Evolutionary conservation across 345 rosid species (phyloP).

Genomic region (Sonneratia alba): DNA sequence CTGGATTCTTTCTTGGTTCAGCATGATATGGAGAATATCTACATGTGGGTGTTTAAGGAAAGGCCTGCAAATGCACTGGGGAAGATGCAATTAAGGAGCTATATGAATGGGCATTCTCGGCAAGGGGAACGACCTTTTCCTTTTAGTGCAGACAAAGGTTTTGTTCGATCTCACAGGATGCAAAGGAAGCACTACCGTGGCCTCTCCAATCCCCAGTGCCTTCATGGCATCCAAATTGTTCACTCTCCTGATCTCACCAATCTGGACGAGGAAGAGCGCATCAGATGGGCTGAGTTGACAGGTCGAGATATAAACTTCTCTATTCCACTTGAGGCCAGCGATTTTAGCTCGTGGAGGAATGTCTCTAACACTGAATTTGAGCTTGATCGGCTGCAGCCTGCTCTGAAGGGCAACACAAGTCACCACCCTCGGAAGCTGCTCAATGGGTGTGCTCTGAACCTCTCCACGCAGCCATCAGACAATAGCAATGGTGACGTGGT

Average conservation of each 20-base stretch:
- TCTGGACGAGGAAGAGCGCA: conserved; percentile 38
- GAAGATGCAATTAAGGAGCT: conserved; percentile 50
- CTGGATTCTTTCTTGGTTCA: conserved; percentile 44
- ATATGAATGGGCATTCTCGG: conserved; percentile 46
- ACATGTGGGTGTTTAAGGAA: conserved; percentile 51
- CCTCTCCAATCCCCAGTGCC: conserved; percentile 48
- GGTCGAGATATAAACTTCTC: conserved; percentile 35
- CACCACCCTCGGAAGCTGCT: conserved; percentile 24
- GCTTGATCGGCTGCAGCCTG: conserved; percentile 24
- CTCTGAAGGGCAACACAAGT: conserved; percentile 6
- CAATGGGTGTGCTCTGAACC: conserved; percentile 32
- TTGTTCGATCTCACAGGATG: conserved; percentile 51
- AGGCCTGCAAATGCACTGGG: conserved; percentile 48
- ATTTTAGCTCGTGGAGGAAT: conserved; percentile 44
- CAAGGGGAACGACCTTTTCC: conserved; percentile 49
- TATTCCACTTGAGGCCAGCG: conserved; percentile 36
- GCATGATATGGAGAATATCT: conserved; percentile 52
- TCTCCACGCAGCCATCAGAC: conserved; percentile 34
- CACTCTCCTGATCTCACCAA: conserved; percentile 26
- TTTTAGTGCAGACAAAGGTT: conserved; percentile 38
- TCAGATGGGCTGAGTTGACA: conserved; percentile 42
- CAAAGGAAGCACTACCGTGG: conserved; percentile 51
- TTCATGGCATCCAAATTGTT: conserved; percentile 41
- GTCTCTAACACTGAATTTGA: conserved; percentile 37
- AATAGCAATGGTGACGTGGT: conserved; percentile 28